phyloP scores from a whole-genome alignment of 768 basidiomycete species.

The Fistulinella prunicolor region DNA sequence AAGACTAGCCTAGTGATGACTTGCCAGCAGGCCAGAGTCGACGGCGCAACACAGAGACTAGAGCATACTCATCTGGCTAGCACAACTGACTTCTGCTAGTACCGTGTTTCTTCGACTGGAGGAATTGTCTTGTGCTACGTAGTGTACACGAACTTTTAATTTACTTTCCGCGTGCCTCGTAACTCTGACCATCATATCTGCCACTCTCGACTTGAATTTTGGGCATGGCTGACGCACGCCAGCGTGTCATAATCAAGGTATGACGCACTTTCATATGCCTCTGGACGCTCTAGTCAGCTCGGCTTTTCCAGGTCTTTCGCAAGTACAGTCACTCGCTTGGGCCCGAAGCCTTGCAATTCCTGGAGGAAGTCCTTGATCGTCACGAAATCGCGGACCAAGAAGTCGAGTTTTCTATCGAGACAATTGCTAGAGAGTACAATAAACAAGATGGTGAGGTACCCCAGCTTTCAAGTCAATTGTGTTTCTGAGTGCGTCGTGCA shows the following conservation, averaged over 20 bases:
- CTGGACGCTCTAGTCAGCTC: not conserved
- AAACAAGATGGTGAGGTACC: slow-evolving; percentile 72
- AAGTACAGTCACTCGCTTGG: slow-evolving; percentile 88
- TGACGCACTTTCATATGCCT: not conserved
- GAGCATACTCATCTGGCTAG: too few relatives aligned
- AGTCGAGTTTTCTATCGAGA: slow-evolving; percentile 72
- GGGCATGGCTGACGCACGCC: slow-evolving; percentile 38
- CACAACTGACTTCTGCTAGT: too few relatives aligned
- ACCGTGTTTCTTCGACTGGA: too few relatives aligned
- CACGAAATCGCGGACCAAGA: slow-evolving; percentile 72
- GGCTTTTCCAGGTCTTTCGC: slow-evolving; percentile 70
- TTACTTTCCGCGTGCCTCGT: too few relatives aligned
- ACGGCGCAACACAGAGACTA: too few relatives aligned
- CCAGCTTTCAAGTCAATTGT: not conserved
- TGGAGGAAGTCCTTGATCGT: slow-evolving; percentile 67
- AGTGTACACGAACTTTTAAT: too few relatives aligned
- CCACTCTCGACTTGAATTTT: not conserved
- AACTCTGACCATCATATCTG: too few relatives aligned
- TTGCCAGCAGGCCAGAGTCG: too few relatives aligned
- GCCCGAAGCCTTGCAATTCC: slow-evolving; percentile 67
- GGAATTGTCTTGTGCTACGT: too few relatives aligned
- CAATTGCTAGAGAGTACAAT: slow-evolving; percentile 82
- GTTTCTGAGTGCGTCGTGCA: slow-evolving; percentile 26
- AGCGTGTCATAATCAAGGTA: slow-evolving; percentile 46
- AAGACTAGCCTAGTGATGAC: too few relatives aligned